phyloP scores from a whole-genome alignment of 345 rosid species.

The Linum usitatissimum region DNA sequence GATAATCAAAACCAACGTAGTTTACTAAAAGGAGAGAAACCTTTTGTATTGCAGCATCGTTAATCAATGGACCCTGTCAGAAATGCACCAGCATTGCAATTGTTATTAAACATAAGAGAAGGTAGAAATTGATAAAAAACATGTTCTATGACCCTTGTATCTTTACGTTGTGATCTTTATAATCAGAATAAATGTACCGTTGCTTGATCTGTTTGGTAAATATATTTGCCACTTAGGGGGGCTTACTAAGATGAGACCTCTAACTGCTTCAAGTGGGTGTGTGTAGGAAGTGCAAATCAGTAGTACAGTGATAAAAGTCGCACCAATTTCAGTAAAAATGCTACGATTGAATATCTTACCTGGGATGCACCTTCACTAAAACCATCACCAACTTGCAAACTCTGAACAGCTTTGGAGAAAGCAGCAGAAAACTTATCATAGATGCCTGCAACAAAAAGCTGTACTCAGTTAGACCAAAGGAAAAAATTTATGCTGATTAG shows the following conservation, averaged over 20 bases:
- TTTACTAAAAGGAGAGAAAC: conserved; percentile 24
- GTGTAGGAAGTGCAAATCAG: neutral
- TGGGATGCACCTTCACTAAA: conserved; percentile 64
- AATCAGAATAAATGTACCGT: neutral
- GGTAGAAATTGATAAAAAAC: neutral
- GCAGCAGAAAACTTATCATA: conserved; percentile 83
- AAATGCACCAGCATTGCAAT: neutral
- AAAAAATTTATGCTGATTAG: conserved; percentile 1
- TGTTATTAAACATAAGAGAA: too few species aligned
- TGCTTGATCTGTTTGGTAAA: neutral
- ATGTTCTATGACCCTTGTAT: neutral
- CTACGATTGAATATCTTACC: conserved; percentile 26
- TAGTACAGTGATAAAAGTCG: neutral
- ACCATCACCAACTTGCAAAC: conserved; percentile 90
- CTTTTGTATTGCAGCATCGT: conserved; percentile 86
- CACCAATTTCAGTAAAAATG: neutral
- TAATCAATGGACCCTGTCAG: conserved; percentile 87
- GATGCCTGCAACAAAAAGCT: conserved; percentile 42
- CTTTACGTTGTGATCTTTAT: neutral
- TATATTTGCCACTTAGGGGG: neutral
- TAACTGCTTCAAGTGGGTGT: neutral
- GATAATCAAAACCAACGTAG: conserved; percentile 9
- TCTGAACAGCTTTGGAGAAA: conserved; percentile 76
- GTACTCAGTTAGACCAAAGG: neutral
- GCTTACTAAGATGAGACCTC: neutral